Evolutionary conservation across 768 basidiomycete genomes (phyloP).

Genomic region (Xerocomellus amylosporus): DNA sequence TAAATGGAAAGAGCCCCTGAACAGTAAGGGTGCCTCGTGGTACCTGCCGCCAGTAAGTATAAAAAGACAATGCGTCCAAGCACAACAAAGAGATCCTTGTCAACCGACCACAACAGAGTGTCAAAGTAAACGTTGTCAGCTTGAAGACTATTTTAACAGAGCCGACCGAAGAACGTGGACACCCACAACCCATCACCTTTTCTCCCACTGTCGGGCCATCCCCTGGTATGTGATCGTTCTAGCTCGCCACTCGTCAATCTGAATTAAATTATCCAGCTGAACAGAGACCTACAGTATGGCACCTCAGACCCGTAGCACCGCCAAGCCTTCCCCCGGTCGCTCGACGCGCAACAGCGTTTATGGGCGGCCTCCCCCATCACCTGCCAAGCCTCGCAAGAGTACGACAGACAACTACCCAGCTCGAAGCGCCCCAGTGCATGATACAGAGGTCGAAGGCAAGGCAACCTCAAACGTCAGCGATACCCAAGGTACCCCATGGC

Average conservation of each 20-base stretch:
- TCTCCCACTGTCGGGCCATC: background rate
- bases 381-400: conserved; percentile 7
- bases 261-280: background rate
- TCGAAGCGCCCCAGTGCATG: background rate
- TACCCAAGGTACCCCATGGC: conserved; percentile 7
- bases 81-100: conserved; percentile 14
- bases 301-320: conserved; percentile 25
- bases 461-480: background rate
- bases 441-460: background rate
- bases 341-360: conserved; percentile 23
- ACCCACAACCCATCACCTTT: background rate
- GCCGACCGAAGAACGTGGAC: background rate
- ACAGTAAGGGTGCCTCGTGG: conserved; percentile 12
- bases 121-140: conserved; percentile 17
- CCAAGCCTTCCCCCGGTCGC: conserved; percentile 17
- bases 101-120: background rate
- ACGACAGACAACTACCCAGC: background rate
- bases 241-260: background rate
- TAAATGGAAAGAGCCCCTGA: conserved; percentile 28
- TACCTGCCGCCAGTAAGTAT: conserved; percentile 9
- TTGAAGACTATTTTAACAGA: conserved; percentile 23
- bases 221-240: conserved; percentile 1
- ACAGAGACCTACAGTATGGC: conserved; percentile 17
- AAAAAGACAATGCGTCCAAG: conserved; percentile 24
- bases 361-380: conserved; percentile 13